phyloP scores from a whole-genome alignment of 2,329 filamentous ascomycete genomes.

The Cercospora canescens region DNA sequence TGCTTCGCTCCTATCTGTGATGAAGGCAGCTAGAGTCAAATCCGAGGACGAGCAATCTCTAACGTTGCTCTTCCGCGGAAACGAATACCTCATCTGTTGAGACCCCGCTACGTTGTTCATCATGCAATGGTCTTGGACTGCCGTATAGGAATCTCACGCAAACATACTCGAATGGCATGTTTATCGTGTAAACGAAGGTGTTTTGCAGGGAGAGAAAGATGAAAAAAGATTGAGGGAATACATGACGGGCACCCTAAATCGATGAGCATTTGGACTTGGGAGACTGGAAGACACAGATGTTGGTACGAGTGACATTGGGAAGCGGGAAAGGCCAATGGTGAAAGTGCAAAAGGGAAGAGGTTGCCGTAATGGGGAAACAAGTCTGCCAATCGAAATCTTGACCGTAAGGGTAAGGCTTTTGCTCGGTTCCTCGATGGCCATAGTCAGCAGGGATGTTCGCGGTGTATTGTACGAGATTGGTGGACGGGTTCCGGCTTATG shows the following conservation, averaged over 20 bases:
- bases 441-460: no score
- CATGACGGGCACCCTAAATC: constrained; percentile 7
- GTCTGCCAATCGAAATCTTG: no score
- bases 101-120: constrained; percentile 1
- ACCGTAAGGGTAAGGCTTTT: no score
- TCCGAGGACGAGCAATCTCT: constrained; percentile 17
- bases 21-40: constrained; percentile 7
- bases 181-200: not conserved
- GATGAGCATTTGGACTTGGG: not conserved
- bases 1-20: constrained; percentile 11
- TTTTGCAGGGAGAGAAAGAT: not conserved
- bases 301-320: constrained; percentile 13
- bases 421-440: no score
- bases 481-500: no score
- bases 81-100: not conserved
- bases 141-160: constrained; percentile 14
- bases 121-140: constrained; percentile 12
- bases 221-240: not conserved
- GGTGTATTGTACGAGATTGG: no score
- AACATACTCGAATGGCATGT: constrained; percentile 13
- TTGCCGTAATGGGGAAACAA: no score
- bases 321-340: constrained; percentile 4
- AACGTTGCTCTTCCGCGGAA: constrained; percentile 2
- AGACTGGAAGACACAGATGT: not conserved
- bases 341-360: not conserved